Evolutionary conservation across 306 rosid species (phyloP), one percentile per base, ranked within the genome.

Genomic region (Trichosanthes cucumerina): DNA sequence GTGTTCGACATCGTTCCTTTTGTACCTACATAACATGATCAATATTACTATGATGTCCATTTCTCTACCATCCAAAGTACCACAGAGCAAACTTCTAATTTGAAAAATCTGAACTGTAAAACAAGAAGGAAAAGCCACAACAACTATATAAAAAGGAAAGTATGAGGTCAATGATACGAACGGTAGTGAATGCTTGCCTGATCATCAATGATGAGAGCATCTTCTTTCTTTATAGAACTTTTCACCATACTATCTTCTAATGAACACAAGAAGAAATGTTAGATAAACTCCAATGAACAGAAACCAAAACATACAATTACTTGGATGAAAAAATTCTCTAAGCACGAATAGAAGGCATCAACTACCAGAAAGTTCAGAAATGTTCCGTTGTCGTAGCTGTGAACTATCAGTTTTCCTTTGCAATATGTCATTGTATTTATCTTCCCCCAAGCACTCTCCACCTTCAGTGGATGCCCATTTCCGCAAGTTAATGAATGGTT

Each of bases 381-480:
- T 18, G 69, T 63, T 43, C 19, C 87, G 82, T 44, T 86, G 88
- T 81, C 87, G 83, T 34, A 84, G 83, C 84, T 88, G 90, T 19
- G 74, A 56, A 77, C 80, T 60, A 77, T 66, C 78, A 63, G 82
- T 31, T 24, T 18, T 36, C 28, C 16, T 65, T 44, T 46, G 69
- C 80, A 79, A 64, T 24, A 54, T 77, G 23, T 80, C 86, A 15
- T 79, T 76, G 72, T 24, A 12, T 1, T 57, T 13, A 53, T 80
- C 79, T 53, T 81, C 87, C 81, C 68, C 81, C 24, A 53, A 79
- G 60, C 80, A 28, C 63, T 73, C 33, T 79, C 75, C 86, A 79
- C 80, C 65, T 8, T 81, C 88, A 19, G 90, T 78, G 72, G 93
- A 88, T 77, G 76, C 82, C 97, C 96, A 91, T 89, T 95, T 92